Evolutionary conservation across 345 rosid genomes (phyloP), one percentile per base, ranked within the genome.

Genomic region (Capsella bursapastoris): DNA sequence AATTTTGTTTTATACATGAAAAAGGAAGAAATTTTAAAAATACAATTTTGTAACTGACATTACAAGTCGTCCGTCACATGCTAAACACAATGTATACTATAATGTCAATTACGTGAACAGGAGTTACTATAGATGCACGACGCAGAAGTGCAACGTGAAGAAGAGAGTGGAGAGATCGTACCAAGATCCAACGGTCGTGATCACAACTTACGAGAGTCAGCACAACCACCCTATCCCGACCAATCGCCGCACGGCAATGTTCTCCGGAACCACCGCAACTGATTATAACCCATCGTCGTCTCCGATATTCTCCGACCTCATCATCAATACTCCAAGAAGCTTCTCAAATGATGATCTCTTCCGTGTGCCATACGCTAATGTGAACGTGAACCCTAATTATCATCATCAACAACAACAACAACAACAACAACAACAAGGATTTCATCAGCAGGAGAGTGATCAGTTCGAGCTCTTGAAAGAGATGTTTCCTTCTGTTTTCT

Each of bases 41-140:
- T 5, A 29, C 3, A 29, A n/a, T 35, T 8, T 57, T 57, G 18
- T 51, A 68, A 76, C 64, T 7, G 32, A 68, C 16, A 44, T 53
- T 48, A 37, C 10, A 44, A 68, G 31, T 25, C 2, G n/a, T n/a
- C n/a, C 9, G 43, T 10, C 13, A 8, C 14, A 70, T 76, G 76
- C 60, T 56, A 76, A 44, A 44, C 25, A 62, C 62, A 34, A 3
- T 37, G 8, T 37, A 13, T 27, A 43, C 22, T 6, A 12, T 38
- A 40, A 3, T 66, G 25, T 60, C 25, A 15, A 68, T 76, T 18
- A 38, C 25, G 51, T 38, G 12, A 57, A 52, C 71, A 93, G 98
- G 72, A 91, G 98, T 81, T 93, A 93, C 74, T 93, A 93, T 35
- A 78, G 96, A 77, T 93, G 98, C 96, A 93, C 98, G 12, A 93